A percentile compares a stretch with the other conserved stretches of the same genome.
Evolutionary conservation across 176 grass and related monocot species (phyloP).

Genomic region (Zea luxurians): DNA sequence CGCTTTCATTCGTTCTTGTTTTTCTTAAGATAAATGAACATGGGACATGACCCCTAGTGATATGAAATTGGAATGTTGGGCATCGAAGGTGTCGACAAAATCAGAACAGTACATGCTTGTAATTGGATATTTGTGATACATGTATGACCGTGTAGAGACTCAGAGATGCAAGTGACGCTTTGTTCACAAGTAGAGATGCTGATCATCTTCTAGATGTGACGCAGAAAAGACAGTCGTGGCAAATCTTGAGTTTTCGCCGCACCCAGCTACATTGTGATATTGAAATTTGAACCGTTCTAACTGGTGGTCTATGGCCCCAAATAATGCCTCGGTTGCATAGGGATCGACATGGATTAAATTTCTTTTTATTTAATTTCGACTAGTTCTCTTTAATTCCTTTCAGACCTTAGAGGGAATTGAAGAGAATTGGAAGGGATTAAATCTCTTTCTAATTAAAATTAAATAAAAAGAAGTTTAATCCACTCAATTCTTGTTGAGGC

Average conservation of each 20-base stretch:
- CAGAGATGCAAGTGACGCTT: background rate
- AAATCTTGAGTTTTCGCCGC: background rate
- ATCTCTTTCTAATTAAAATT: no score
- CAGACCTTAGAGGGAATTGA: no score
- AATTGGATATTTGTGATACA: background rate
- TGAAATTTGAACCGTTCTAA: background rate
- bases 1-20: constrained; percentile 4
- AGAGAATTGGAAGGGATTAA: no score
- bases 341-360: no score
- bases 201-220: background rate
- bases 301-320: background rate
- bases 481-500: no score
- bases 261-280: background rate
- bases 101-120: constrained; percentile 6
- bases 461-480: no score
- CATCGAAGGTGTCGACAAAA: constrained; percentile 16
- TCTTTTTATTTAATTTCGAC: no score
- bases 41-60: background rate
- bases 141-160: background rate
- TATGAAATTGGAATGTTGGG: constrained; percentile 22
- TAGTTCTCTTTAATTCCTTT: no score
- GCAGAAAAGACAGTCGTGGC: background rate
- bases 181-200: background rate
- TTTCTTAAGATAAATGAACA: constrained; percentile 2
- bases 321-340: background rate